These are phyloP conservation scores for Parasarocladium wereldwijsianum DNA, from an alignment of 2,329 filamentous ascomycete genomes.

Conservation along the genomic window DNA sequence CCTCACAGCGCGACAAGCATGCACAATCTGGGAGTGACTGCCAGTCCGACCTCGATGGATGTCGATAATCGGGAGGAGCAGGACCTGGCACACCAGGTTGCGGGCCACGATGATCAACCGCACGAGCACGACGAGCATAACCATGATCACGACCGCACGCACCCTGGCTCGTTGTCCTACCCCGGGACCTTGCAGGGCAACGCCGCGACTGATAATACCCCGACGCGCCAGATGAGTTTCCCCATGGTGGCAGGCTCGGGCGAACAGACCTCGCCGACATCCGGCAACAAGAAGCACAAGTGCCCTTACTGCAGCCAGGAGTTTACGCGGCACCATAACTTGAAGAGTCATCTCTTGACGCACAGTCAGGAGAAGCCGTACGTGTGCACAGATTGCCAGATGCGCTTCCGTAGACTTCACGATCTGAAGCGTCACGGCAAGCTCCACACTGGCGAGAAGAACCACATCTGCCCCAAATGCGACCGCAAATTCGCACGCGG, in stretches of 20 bases:
- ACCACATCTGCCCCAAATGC: slow-evolving; percentile 89
- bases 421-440: slow-evolving; percentile 95
- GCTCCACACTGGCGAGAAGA: slow-evolving; percentile 89
- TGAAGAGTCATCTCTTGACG: slow-evolving; percentile 92
- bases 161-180: slow-evolving; percentile 38
- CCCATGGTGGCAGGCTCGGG: slow-evolving; percentile 30
- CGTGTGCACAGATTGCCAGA: slow-evolving; percentile 81
- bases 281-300: slow-evolving; percentile 72
- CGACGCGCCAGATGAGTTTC: slow-evolving; percentile 39
- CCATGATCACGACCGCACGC: slow-evolving; percentile 34
- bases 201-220: slow-evolving; percentile 26
- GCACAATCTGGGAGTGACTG: slow-evolving; percentile 26
- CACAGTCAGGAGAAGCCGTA: slow-evolving; percentile 98
- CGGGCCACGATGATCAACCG: slow-evolving; percentile 35
- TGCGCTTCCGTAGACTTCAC: slow-evolving; percentile 82
- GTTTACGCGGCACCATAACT: slow-evolving; percentile 92
- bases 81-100: slow-evolving; percentile 21
- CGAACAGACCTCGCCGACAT: slow-evolving; percentile 38
- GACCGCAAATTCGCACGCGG: slow-evolving; percentile 89
- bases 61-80: slow-evolving; percentile 29
- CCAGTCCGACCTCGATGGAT: slow-evolving; percentile 40
- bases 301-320: slow-evolving; percentile 94
- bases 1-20: slow-evolving; percentile 29
- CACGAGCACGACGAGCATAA: no score
- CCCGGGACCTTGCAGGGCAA: slow-evolving; percentile 33